phyloP scores from a whole-genome alignment of 345 rosid species.

The Garcia nutans region DNA sequence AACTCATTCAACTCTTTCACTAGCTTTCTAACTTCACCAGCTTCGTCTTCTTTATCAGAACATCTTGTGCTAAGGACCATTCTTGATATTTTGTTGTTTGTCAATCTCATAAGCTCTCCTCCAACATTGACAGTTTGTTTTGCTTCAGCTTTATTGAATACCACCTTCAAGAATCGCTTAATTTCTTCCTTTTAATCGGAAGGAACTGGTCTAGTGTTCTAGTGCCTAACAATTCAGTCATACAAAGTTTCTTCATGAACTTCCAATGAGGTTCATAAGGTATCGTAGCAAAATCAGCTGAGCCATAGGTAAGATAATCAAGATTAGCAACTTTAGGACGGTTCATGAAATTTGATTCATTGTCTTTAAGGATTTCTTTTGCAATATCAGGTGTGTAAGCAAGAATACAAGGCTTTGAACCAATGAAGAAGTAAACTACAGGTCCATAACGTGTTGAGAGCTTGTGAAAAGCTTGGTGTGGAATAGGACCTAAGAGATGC shows the following conservation, averaged over 20 bases:
- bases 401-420: slow-evolving; percentile 63
- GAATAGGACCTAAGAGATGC: slow-evolving; percentile 61
- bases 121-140: slow-evolving; percentile 44
- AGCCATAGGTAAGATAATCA: slow-evolving; percentile 75
- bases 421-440: slow-evolving; percentile 57
- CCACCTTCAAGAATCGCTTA: slow-evolving; percentile 32
- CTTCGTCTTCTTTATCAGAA: slow-evolving; percentile 36
- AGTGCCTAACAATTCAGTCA: slow-evolving; percentile 60
- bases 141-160: slow-evolving; percentile 41
- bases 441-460: slow-evolving; percentile 61
- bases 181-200: slow-evolving; percentile 48
- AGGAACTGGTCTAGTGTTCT: slow-evolving; percentile 44
- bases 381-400: slow-evolving; percentile 56
- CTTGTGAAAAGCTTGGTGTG: slow-evolving; percentile 65
- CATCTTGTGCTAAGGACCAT: slow-evolving; percentile 56
- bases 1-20: slow-evolving; percentile 59
- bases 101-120: slow-evolving; percentile 52
- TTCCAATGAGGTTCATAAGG: slow-evolving; percentile 71
- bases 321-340: slow-evolving; percentile 48
- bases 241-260: slow-evolving; percentile 75
- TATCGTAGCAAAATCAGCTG: slow-evolving; percentile 65
- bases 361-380: slow-evolving; percentile 56
- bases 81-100: slow-evolving; percentile 58
- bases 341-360: slow-evolving; percentile 58
- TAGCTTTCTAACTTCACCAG: slow-evolving; percentile 49